Conservation (phyloP, 2,329 filamentous ascomycete genomes). For the Drechslerella dactyloides region DNA sequence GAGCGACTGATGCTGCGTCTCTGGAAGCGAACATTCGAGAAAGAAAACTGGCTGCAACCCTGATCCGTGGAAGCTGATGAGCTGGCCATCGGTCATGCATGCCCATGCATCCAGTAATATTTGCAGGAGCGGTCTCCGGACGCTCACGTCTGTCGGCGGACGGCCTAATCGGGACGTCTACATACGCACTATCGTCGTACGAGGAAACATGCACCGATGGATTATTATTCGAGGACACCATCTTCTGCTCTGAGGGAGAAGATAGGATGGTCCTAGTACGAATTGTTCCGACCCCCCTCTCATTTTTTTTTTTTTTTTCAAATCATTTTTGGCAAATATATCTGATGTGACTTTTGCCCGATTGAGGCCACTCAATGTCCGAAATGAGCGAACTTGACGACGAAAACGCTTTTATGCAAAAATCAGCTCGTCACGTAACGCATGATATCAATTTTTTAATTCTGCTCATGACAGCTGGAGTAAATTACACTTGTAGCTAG, state of each 20-base stretch:
- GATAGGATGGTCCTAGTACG: too few species aligned
- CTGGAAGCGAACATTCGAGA: neutral
- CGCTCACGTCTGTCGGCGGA: too few species aligned
- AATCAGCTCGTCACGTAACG: conserved; percentile 21
- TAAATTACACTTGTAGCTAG: neutral
- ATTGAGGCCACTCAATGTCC: conserved; percentile 38
- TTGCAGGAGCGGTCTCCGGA: too few species aligned
- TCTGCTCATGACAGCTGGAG: neutral
- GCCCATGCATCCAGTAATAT: too few species aligned
- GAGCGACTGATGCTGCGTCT: too few species aligned
- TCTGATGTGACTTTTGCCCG: conserved; percentile 33
- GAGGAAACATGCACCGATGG: too few species aligned
- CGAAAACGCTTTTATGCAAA: conserved; percentile 25
- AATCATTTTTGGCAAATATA: conserved; percentile 51
- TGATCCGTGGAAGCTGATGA: too few species aligned
- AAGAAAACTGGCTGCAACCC: neutral
- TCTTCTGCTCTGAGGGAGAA: conserved; percentile 7
- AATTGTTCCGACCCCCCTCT: neutral
- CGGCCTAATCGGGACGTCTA: neutral
- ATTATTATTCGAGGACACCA: too few species aligned
- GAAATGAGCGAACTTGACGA: conserved; percentile 29
- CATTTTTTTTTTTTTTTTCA: too few species aligned
- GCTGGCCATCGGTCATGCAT: too few species aligned
- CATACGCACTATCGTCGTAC: neutral
- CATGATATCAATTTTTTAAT: neutral